Percentiles rank a stretch among this genome's conserved stretches.
Conservation (phyloP, 768 basidiomycete genomes). For the Russula earlei region DNA sequence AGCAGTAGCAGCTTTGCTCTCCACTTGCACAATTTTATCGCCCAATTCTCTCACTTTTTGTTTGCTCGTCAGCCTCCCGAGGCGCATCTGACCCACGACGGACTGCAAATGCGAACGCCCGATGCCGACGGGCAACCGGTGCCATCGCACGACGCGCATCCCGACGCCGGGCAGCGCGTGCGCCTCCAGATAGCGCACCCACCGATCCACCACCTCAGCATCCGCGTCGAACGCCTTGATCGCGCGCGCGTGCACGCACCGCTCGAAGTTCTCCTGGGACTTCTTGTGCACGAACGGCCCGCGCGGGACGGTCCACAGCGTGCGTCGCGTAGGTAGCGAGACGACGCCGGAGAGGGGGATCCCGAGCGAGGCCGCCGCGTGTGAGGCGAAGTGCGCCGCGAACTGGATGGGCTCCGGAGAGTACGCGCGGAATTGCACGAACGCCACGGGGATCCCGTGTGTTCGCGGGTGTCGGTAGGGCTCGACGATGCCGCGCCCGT, state of each 20-base stretch:
- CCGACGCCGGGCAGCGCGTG: conserved; percentile 83
- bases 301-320: conserved; percentile 77
- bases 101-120: conserved; percentile 33
- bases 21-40: conserved; percentile 22
- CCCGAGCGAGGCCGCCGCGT: conserved; percentile 76
- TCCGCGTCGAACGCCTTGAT: conserved; percentile 91
- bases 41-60: conserved; percentile 31
- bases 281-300: conserved; percentile 92
- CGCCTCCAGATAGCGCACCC: conserved; percentile 66
- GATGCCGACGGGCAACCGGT: conserved; percentile 48
- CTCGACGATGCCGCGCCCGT: conserved; percentile 48
- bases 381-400: conserved; percentile 75
- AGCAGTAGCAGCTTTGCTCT: conserved; percentile 27
- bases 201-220: conserved; percentile 64
- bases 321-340: conserved; percentile 62
- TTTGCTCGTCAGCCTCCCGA: conserved; percentile 26
- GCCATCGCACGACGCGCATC: conserved; percentile 73
- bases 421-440: conserved; percentile 77
- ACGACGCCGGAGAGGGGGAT: conserved; percentile 64
- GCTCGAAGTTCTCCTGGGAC: conserved; percentile 89
- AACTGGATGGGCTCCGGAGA: conserved; percentile 56
- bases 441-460: conserved; percentile 68
- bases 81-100: conserved; percentile 28
- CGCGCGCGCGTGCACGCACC: conserved; percentile 69
- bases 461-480: conserved; percentile 51